Percentiles rank a stretch among this genome's conserved stretches.
Evolutionary conservation across 1,284 basidiomycete species (phyloP).

Genomic region (Moesziomyces antarcticus): DNA sequence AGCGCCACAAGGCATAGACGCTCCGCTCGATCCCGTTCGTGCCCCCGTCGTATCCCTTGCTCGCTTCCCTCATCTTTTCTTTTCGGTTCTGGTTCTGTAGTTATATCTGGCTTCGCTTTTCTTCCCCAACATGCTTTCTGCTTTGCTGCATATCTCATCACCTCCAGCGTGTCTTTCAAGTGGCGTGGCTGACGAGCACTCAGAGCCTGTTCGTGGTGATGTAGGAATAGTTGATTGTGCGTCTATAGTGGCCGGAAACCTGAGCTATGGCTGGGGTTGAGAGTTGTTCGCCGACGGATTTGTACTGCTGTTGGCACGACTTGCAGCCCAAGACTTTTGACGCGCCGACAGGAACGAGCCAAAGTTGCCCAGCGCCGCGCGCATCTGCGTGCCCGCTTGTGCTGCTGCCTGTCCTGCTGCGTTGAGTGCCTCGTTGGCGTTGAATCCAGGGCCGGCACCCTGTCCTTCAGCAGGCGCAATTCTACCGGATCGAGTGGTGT

Average conservation of each 20-base stretch:
- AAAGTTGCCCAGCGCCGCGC: constrained; percentile 59
- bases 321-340: constrained; percentile 48
- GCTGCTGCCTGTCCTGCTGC: constrained; percentile 53
- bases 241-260: no score
- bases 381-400: constrained; percentile 58
- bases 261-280: neutral
- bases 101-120: constrained; percentile 44
- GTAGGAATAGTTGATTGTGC: neutral
- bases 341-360: constrained; percentile 58
- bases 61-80: constrained; percentile 6
- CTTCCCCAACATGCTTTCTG: constrained; percentile 29
- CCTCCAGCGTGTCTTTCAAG: neutral
- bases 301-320: constrained; percentile 21
- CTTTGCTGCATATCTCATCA: constrained; percentile 23
- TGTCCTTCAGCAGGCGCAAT: constrained; percentile 3
- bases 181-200: no score
- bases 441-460: constrained; percentile 16
- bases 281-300: neutral
- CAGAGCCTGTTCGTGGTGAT: neutral
- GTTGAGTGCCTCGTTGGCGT: constrained; percentile 40
- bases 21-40: neutral
- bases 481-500: constrained; percentile 35
- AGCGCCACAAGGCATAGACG: constrained; percentile 55
- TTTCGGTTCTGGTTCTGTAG: constrained; percentile 47
- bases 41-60: constrained; percentile 8